These are phyloP conservation scores for Lyophyllum semitale DNA, from an alignment of 768 basidiomycete genomes.

Conservation along the genomic window DNA sequence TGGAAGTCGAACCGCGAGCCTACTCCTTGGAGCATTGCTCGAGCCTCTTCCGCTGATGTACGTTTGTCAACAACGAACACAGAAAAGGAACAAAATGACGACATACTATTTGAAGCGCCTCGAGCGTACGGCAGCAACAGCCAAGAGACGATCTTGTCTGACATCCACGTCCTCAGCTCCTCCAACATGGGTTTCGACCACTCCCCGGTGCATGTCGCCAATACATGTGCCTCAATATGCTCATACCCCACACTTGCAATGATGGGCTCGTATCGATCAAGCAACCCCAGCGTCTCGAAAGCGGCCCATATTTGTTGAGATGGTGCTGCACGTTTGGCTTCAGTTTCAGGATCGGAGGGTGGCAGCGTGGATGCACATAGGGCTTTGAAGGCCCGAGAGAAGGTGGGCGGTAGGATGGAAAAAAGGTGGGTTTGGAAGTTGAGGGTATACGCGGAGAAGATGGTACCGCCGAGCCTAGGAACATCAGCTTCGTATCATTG, in stretches of 20 bases:
- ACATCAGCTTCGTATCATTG: slow-evolving; percentile 7
- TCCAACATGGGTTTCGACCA: slow-evolving; percentile 72
- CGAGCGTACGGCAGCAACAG: slow-evolving; percentile 79
- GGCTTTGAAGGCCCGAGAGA: slow-evolving; percentile 66
- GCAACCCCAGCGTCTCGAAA: slow-evolving; percentile 71
- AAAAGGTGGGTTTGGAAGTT: slow-evolving; percentile 77
- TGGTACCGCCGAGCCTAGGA: slow-evolving; percentile 60
- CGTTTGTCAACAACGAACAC: slow-evolving; percentile 1
- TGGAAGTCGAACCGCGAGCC: slow-evolving; percentile 90
- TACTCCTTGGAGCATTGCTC: slow-evolving; percentile 72
- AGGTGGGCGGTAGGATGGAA: slow-evolving; percentile 67
- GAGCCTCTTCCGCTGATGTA: slow-evolving; percentile 66
- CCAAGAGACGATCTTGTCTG: slow-evolving; percentile 80
- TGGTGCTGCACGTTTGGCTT: slow-evolving; percentile 20
- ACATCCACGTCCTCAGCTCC: slow-evolving; percentile 74
- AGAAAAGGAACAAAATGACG: slow-evolving; percentile 1
- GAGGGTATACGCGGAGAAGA: slow-evolving; percentile 62
- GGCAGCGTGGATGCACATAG: slow-evolving; percentile 64
- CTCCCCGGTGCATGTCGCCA: slow-evolving; percentile 61
- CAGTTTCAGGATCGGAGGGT: slow-evolving; percentile 25
- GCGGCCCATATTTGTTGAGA: slow-evolving; percentile 49
- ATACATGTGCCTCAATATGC: slow-evolving; percentile 76
- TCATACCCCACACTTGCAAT: slow-evolving; percentile 85
- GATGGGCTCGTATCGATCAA: slow-evolving; percentile 82
- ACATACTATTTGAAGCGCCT: slow-evolving; percentile 57